Conservation (phyloP, 2,329 filamentous ascomycete genomes). For the Pezicula rhizophila region DNA sequence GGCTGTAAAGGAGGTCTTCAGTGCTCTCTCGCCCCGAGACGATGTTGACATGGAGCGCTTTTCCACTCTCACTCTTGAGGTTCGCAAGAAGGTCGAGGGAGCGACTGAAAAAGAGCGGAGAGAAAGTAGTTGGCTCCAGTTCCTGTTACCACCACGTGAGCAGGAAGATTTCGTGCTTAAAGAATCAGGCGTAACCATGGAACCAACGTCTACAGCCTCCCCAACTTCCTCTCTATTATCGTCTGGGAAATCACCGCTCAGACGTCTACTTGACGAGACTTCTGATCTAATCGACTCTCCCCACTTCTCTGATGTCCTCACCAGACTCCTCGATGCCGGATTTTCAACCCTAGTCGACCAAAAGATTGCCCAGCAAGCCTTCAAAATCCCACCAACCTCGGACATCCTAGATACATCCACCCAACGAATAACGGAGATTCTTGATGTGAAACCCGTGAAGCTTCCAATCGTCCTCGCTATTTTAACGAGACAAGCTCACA, state of each 20-base stretch:
- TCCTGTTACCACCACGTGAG: slow-evolving; percentile 71
- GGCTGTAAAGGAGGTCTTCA: slow-evolving; percentile 87
- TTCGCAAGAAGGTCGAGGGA: slow-evolving; percentile 81
- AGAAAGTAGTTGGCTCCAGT: slow-evolving; percentile 64
- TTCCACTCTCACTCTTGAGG: slow-evolving; percentile 73
- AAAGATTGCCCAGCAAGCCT: slow-evolving; percentile 74
- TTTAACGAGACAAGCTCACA: slow-evolving; percentile 83
- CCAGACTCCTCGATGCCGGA: slow-evolving; percentile 76
- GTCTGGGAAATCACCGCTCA: slow-evolving; percentile 50
- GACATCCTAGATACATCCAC: slow-evolving; percentile 18
- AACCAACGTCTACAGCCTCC: slow-evolving; percentile 36
- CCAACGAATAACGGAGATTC: slow-evolving; percentile 42
- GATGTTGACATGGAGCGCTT: slow-evolving; percentile 77
- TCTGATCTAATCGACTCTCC: slow-evolving; percentile 94
- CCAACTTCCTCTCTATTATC: slow-evolving; percentile 29
- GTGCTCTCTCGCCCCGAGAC: slow-evolving; percentile 81
- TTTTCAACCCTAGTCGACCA: slow-evolving; percentile 80
- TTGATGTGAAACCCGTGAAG: slow-evolving; percentile 53
- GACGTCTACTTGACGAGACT: slow-evolving; percentile 88
- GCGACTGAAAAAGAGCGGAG: slow-evolving; percentile 56
- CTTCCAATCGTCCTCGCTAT: slow-evolving; percentile 87
- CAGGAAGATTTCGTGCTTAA: slow-evolving; percentile 79
- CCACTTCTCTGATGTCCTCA: slow-evolving; percentile 79
- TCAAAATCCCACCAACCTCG: slow-evolving; percentile 49
- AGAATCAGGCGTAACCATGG: slow-evolving; percentile 72